A percentile compares a stretch with the other conserved stretches of the same genome.
phyloP scores from a whole-genome alignment of 1,139 yeast genomes.

The Scheffersomyces stambukii region DNA sequence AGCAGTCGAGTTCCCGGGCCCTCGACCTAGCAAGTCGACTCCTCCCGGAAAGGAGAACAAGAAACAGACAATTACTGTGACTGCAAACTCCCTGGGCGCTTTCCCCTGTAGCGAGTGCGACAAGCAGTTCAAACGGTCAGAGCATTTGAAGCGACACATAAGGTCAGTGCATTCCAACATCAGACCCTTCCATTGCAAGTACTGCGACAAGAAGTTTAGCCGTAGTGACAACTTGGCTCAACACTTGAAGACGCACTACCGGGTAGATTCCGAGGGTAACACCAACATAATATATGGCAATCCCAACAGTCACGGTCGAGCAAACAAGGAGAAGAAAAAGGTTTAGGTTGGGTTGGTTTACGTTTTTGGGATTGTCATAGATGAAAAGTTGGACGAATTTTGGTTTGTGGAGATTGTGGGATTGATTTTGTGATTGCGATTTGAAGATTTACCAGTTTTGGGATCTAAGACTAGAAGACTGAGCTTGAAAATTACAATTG shows the following conservation, averaged over 20 bases:
- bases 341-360: no score
- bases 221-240: constrained; percentile 48
- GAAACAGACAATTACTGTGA: constrained; percentile 4
- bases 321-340: constrained; percentile 18
- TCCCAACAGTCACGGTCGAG: constrained; percentile 28
- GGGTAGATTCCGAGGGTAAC: constrained; percentile 32
- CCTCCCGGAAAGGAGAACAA: constrained; percentile 7
- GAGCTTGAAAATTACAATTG: no score
- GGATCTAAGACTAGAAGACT: no score
- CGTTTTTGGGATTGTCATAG: no score
- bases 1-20: constrained; percentile 4
- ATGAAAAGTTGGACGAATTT: neutral
- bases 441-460: no score
- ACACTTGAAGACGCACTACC: constrained; percentile 47
- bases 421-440: neutral
- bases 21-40: constrained; percentile 7
- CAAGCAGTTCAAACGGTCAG: constrained; percentile 45
- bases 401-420: neutral
- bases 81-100: constrained; percentile 12
- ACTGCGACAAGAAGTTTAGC: constrained; percentile 46
- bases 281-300: constrained; percentile 37
- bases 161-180: constrained; percentile 47
- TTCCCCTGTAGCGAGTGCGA: constrained; percentile 46
- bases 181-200: constrained; percentile 46
- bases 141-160: constrained; percentile 46